A percentile compares a stretch with the other conserved stretches of the same genome.
Evolutionary conservation across 2,329 filamentous ascomycete species (phyloP).

Genomic region (Colletotrichum sojae): DNA sequence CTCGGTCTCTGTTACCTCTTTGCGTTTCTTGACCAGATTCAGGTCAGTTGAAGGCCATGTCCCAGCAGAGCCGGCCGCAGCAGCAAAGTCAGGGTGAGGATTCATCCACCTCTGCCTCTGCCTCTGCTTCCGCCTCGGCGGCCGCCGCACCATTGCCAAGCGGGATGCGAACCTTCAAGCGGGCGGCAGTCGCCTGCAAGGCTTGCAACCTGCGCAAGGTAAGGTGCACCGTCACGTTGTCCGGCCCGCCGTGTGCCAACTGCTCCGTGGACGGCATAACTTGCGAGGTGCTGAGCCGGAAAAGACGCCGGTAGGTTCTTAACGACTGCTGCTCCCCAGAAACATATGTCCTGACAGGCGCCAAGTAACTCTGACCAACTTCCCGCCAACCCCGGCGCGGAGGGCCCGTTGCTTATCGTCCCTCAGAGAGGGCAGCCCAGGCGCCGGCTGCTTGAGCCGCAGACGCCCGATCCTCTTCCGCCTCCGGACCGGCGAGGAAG

Average conservation of each 20-base stretch:
- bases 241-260: conserved; percentile 44
- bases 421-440: conserved; percentile 18
- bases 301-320: conserved; percentile 28
- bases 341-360: not conserved
- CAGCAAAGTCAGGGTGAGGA: not conserved
- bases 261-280: conserved; percentile 42
- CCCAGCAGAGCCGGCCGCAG: conserved; percentile 3
- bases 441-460: conserved; percentile 14
- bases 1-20: not conserved
- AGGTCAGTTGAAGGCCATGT: conserved; percentile 16
- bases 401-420: conserved; percentile 23
- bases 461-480: not conserved
- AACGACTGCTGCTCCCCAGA: not conserved
- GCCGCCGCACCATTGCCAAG: conserved; percentile 4
- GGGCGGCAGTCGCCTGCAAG: conserved; percentile 42
- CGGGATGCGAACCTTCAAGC: conserved; percentile 22
- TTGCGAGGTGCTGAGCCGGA: conserved; percentile 41
- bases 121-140: conserved; percentile 2
- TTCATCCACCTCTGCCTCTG: conserved; percentile 2
- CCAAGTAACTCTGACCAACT: conserved; percentile 30
- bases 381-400: not conserved
- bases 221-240: conserved; percentile 43
- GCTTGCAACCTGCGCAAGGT: conserved; percentile 45
- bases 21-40: not conserved
- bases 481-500: not conserved